Evolutionary conservation across 805 yeast genomes (phyloP), one percentile per base, ranked within the genome.

Genomic region (Monosporozyma aerobia): DNA sequence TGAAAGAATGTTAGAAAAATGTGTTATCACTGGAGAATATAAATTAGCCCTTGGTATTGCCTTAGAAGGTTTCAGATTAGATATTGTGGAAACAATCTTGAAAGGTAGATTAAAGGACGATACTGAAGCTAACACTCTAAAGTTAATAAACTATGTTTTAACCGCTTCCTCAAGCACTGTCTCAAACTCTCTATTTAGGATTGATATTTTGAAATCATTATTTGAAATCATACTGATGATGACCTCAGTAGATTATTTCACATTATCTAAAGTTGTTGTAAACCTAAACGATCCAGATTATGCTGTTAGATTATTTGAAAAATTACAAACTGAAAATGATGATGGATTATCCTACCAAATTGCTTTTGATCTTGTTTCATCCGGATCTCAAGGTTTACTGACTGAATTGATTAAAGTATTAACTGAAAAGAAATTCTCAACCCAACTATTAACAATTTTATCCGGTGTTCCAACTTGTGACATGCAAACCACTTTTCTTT

Each of bases 391-490:
- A 72, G 95, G 88, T 64, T 76, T 94, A 58, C 76, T 90, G 54
- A 84, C 81, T 52, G 76, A 73, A 47, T 75, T 83, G 6, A 69
- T 77, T 27, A 72, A 76, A 43, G 73, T 75, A 8, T 64, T 75
- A 45, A 68, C 63, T 14, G 63, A 62, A 41, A 59, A 62, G 40
- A 47, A 59, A 7, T 67, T 64, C 33, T 70, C 64, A 51, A 65
- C 64, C 44, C 81, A 80, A 59, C 69, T 90, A 48, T 77, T 83
- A 52, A 79, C 78, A 58, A 87, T 94, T 53, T 77, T 94, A 52
- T 79, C 90, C 8, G 99, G 99, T 53, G 81, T 90, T 44, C 97
- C 97, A 58, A 85, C 97, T 16, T 87, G 96, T 72, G 98, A 94
- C 70, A 81, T 82, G 65, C 90, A 87, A 64, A 83, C 88, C 58